A percentile compares a stretch with the other conserved stretches of the same genome.
Evolutionary conservation across 306 rosid species (phyloP).

Genomic region (Castanospermum australe): DNA sequence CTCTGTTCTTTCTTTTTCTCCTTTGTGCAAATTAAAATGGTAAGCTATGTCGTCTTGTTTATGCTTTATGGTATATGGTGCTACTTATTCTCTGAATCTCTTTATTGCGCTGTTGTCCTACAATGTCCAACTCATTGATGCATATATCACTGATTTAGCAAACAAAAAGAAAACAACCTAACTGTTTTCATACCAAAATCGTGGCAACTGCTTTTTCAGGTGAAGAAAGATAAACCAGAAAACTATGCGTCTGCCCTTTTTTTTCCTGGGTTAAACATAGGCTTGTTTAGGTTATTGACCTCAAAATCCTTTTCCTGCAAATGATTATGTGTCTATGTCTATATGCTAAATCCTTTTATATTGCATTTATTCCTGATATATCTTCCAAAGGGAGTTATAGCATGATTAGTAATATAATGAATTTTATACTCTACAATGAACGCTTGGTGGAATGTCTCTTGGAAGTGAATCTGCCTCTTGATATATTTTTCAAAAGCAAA

Average conservation of each 20-base stretch:
- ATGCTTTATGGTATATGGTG: not conserved
- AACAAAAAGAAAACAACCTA: too few species aligned
- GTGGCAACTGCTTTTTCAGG: too few species aligned
- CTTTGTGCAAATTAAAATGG: too few species aligned
- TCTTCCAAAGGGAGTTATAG: too few species aligned
- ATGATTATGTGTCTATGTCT: not conserved
- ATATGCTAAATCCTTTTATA: not conserved
- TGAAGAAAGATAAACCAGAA: too few species aligned
- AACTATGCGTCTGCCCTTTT: too few species aligned
- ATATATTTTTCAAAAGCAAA: not conserved
- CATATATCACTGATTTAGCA: not conserved
- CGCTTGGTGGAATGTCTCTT: not conserved
- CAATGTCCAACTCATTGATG: not conserved
- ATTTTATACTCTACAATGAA: not conserved
- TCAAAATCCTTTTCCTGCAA: not conserved
- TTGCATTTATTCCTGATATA: too few species aligned
- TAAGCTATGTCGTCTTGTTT: not conserved
- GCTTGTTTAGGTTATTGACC: too few species aligned
- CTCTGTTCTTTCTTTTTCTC: too few species aligned
- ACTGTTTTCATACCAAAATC: too few species aligned
- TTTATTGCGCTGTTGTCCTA: not conserved
- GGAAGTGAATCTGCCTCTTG: not conserved
- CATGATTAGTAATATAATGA: too few species aligned
- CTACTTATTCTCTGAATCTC: not conserved
- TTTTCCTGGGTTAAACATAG: too few species aligned